Base-by-base conservation (phyloP, 1,284 basidiomycete genomes). In the Pholiota adiposa region DNA sequence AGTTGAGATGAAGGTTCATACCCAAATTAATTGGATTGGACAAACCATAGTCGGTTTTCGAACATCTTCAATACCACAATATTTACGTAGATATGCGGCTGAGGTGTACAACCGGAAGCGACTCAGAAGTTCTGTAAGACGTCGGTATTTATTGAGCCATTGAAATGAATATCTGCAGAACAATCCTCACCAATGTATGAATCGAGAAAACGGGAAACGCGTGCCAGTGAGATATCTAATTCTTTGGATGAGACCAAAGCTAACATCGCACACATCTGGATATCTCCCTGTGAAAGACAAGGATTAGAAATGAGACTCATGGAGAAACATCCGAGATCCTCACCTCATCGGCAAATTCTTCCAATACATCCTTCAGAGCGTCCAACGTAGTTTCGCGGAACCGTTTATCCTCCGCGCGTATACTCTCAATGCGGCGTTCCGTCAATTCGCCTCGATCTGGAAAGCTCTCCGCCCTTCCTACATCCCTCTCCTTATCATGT, bases 241-340 rank as follows among this genome's bases (percentile, higher is more conserved):
- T 92, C 88, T 44, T 76, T 64, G 0, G 80, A 74, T 9, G 84
- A 88, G 21, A 92, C 74, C 1, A 89, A 69, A 2, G 84, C 77
- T 18, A 93, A 68, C 79, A 89, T 83, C 2, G 88, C 84, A 71
- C 90, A 92, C 79, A 86, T 89, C 67, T 92, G 90, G 0, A 92
- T 75, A 65, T 93, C 86, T 4, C 91, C 90, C 88, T 91, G 36
- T 8, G 46, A 12, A 53, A 33, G 41, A 41, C 4, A n/a, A 46
- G 19, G 43, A 56, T 54, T 6, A 38, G 18, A 18, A 33, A 51
- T 18, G 54, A 21, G 54, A 51, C 59, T 21, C 11, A 44, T 29
- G 31, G 14, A n/a, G 18, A 54, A 25, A 31, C 8, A 36, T 43
- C 33, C 23, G 11, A 9, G 7, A 18, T 51, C 16, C 65, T 60